These are phyloP conservation scores for Aspergillus vadensis DNA, from an alignment of 2,329 filamentous ascomycete genomes.

Conservation along the genomic window DNA sequence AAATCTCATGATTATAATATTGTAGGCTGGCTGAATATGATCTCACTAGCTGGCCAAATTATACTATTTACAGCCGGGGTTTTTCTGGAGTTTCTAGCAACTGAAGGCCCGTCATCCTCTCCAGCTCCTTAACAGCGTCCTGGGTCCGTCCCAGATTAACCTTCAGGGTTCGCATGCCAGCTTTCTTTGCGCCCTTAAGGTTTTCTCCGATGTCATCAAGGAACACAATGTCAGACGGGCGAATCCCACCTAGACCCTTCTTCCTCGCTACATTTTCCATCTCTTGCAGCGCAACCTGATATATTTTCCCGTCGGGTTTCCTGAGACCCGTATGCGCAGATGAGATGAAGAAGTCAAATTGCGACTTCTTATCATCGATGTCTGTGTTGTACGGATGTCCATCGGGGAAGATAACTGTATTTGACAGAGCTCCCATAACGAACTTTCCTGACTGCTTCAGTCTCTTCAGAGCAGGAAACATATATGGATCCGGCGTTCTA, in stretches of 20 bases:
- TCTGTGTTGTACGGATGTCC: constrained; percentile 68
- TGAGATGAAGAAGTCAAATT: constrained; percentile 87
- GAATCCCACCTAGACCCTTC: constrained; percentile 59
- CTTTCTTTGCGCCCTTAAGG: constrained; percentile 72
- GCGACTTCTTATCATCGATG: constrained; percentile 59
- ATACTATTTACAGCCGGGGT: constrained; percentile 34
- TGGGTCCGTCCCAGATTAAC: constrained; percentile 76
- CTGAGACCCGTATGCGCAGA: constrained; percentile 83
- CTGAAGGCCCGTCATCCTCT: constrained; percentile 69
- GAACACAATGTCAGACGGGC: constrained; percentile 74
- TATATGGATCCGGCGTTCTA: constrained; percentile 74
- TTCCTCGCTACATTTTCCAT: constrained; percentile 64
- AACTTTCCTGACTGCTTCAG: constrained; percentile 67
- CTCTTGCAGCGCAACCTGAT: constrained; percentile 68
- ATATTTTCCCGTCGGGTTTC: constrained; percentile 84
- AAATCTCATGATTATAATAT: neutral
- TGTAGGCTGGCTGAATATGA: too few relatives aligned
- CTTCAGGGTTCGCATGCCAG: constrained; percentile 82
- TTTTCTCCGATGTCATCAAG: constrained; percentile 95
- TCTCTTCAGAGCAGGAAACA: constrained; percentile 77
- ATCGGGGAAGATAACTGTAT: constrained; percentile 83
- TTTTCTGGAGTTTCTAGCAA: constrained; percentile 41
- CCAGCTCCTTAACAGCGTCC: constrained; percentile 80
- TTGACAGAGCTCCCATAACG: constrained; percentile 80
- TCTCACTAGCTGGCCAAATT: too few relatives aligned